Base-by-base conservation (phyloP, 192 early-diverging fungal genomes). In the Radiomyces spectabilis region DNA sequence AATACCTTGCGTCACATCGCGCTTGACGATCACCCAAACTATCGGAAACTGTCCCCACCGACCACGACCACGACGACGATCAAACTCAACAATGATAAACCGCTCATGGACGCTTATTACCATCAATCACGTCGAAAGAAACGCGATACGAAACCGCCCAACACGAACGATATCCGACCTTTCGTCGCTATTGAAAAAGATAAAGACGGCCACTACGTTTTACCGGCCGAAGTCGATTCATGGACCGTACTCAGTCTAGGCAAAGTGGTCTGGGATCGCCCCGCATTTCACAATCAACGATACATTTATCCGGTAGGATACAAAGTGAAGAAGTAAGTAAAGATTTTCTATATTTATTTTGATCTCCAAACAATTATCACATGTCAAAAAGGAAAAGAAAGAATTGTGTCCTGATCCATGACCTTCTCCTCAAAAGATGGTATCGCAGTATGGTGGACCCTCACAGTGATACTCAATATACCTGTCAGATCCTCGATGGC, bases 231-330 rank as follows among this genome's bases (percentile, higher is more conserved):
- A 40, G 68, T 90, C n/a, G 93, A 89, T 4, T 78, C 85, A 18
- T 78, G 88, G 30, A 92, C 86, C 9, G 71, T 96, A 18, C 63
- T 81, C 2, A 51, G 41, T 47, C 73, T 92, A 18, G 93, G 93
- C 16, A 55, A 51, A 15, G 82, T 96, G 9, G 74, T 91, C 4
- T 80, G 74, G 63, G 87, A 93, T 60, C 78, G 85, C 15, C 75
- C 82, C 30, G 71, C 80, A 1, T 96, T 87, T 62, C 92, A 96
- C 53, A 90, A 79, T 52, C 88, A 94, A 58, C 77, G 92, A 6
- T 94, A 96, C 56, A 94, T 96, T 46, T 96, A 78, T 71, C 93
- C 93, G 1, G 87, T 93, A 4, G 93, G 93, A 15, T 96, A 91
- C 72, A 78, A 68, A n/a, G 78, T 84, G 5, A 74, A 63, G 41